Percentiles rank a stretch among this genome's conserved stretches.
Evolutionary conservation across 2,329 filamentous ascomycete genomes (phyloP).

Genomic region (Xylariaceae sp.): DNA sequence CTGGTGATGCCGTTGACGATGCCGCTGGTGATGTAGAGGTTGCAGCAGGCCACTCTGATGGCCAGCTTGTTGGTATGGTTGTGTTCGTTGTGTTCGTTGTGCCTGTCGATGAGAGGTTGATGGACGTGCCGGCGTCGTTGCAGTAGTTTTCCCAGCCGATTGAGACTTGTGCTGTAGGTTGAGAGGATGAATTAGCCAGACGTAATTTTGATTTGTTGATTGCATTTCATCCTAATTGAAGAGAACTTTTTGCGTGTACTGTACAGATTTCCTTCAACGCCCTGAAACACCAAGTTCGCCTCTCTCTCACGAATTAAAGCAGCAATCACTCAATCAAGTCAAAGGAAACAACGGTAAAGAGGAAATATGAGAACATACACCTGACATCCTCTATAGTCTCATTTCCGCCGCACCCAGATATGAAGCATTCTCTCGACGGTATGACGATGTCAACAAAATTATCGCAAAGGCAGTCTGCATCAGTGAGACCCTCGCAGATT

Average conservation of each 20-base stretch:
- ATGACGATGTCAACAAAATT: slow-evolving; percentile 11
- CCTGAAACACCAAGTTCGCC: too few species aligned
- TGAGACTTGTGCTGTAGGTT: slow-evolving; percentile 9
- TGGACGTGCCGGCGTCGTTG: slow-evolving; percentile 9
- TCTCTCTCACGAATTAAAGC: too few species aligned
- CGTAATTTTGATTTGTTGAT: too few species aligned
- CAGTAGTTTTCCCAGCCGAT: slow-evolving; percentile 12
- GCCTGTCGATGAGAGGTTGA: neutral
- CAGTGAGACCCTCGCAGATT: slow-evolving; percentile 15
- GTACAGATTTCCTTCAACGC: too few species aligned
- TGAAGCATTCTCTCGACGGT: slow-evolving; percentile 13
- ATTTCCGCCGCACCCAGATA: slow-evolving; percentile 5
- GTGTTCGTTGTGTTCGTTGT: too few species aligned
- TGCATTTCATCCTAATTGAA: too few species aligned
- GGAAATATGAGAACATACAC: slow-evolving; percentile 8
- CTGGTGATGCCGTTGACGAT: slow-evolving; percentile 1
- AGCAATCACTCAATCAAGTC: neutral
- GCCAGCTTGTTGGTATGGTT: neutral
- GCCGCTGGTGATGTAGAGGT: neutral
- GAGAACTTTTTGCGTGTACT: too few species aligned
- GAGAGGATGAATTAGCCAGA: too few species aligned
- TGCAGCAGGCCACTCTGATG: neutral
- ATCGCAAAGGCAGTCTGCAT: slow-evolving; percentile 22
- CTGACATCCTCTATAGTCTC: neutral
- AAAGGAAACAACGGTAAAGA: neutral